Base-by-base conservation (phyloP, 1,284 basidiomycete genomes). In the Fomitiporia mediterranea region DNA sequence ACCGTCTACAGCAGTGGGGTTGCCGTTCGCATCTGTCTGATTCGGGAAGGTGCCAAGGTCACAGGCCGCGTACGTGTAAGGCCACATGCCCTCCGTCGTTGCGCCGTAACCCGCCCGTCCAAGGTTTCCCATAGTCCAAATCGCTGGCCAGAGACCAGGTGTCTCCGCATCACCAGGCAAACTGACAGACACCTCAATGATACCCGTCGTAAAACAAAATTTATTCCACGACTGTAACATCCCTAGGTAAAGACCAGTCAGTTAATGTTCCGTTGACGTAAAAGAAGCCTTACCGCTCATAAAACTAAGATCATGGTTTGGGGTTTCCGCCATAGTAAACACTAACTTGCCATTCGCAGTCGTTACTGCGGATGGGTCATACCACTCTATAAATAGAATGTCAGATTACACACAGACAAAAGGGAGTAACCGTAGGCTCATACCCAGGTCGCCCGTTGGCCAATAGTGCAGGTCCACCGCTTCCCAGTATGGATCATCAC, bases 181-280 rank as follows among this genome's bases (percentile, higher is more conserved):
- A 53, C 78, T 69, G 25, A 89, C 80, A 8, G 68, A 66, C 32
- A 74, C 77, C 67, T 84, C 80, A 44, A 88, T 73, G 57, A 86
- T 70, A 19, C 86, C 86, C 3, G 87, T 87, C 0, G 85, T 91
- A 68, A 94, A 94, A 69, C 91, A 94, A 65, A 93, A 85, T 69
- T 92, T 89, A 63, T 78, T 78, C 76, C 77, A 77, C 37, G 63
- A 62, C 15, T 64, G 60, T 42, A 73, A 60, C 65, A 65, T 69
- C 17, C 68, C 68, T 58, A 63, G 21, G 55, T 38, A 39, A 19
- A 23, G 30, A 6, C 23, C 2, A 57, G 30, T 52, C 13, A 37
- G 30, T n/a, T 13, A 23, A 27, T 23, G 50, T 21, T 11, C n/a
- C 11, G 19, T 32, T 9, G 17, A 32, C n/a, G 15, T 17, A 28